Evolutionary conservation across 345 rosid genomes (phyloP).

Genomic region (Aquilaria malaccensis): DNA sequence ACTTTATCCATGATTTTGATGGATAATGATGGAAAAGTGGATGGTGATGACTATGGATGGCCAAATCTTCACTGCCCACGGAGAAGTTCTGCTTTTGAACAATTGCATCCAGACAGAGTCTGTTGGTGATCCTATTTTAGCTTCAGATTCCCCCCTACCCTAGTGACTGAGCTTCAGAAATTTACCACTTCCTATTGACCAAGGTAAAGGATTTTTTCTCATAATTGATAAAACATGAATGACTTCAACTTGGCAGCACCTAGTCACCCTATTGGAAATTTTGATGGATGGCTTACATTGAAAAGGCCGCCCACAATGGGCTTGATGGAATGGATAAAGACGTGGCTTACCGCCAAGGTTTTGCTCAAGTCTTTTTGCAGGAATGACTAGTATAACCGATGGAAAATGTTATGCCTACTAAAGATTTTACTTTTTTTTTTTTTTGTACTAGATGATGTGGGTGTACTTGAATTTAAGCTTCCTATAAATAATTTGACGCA

Average conservation of each 20-base stretch:
- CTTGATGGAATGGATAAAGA: conserved; percentile 6
- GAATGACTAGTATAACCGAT: no score
- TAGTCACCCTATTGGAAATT: conserved; percentile 7
- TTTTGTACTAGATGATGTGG: no score
- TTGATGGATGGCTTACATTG: conserved; percentile 18
- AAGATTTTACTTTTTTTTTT: no score
- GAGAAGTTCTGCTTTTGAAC: conserved; percentile 18
- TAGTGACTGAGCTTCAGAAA: conserved; percentile 16
- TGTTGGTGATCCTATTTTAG: not conserved
- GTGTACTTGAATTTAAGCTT: no score
- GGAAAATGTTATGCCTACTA: no score
- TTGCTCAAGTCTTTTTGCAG: no score
- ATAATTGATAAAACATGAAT: not conserved
- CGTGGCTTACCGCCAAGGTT: no score
- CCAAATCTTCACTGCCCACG: conserved; percentile 16
- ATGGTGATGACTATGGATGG: conserved; percentile 13
- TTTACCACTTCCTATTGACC: conserved; percentile 28
- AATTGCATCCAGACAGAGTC: conserved; percentile 16
- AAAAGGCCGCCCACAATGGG: conserved; percentile 1
- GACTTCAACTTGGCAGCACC: not conserved
- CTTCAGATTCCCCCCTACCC: not conserved
- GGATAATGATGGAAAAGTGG: conserved; percentile 21
- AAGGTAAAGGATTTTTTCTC: not conserved
- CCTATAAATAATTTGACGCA: no score
- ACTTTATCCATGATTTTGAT: conserved; percentile 28